Evolutionary conservation across 345 rosid genomes (phyloP), one percentile per base, ranked within the genome.

Genomic region (Mangifera indica): DNA sequence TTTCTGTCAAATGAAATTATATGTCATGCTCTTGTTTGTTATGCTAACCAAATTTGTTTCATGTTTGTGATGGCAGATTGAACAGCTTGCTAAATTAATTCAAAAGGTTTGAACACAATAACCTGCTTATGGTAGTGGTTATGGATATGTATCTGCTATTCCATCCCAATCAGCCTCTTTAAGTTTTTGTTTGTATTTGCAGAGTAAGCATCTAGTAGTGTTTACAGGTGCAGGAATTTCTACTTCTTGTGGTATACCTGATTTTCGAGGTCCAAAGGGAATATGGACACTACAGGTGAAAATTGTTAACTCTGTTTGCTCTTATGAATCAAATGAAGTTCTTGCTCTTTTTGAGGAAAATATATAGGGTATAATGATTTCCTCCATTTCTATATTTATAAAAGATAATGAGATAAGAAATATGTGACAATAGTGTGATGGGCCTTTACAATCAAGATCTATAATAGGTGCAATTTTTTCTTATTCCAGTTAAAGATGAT

Each of bases 241-340:
- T 65, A 92, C 99, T 57, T 89, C 99, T 73, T 90, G 99, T 79
- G 97, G 99, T 52, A 95, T 95, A 69, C 98, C 99, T 74, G 97
- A 95, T 82, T 91, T 95, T 81, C 83, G 99, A 76, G 99, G 98
- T 65, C 99, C 99, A 56, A 87, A 88, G 72, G 99, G 99, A 76
- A 89, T 95, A 72, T 95, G 99, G 99, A 95, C 99, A 20, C 67
- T 95, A 45, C 98, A 95, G 98, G 98, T 92, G 74, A 73, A 67
- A 48, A 0, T 66, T 54, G 3, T 71, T 25, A 67, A 37, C 13
- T 73, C 56, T 60, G 7, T 65, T 34, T 73, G 56, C 26, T n/a
- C 9, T 24, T 11, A 48, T 42, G 65, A 55, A 21, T 32, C 21
- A 49, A 34, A 12, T 72, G 24, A 55, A 46, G 45, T 69, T n/a